phyloP scores from a whole-genome alignment of 78 protist species.

The Chrysochromulina parva region DNA sequence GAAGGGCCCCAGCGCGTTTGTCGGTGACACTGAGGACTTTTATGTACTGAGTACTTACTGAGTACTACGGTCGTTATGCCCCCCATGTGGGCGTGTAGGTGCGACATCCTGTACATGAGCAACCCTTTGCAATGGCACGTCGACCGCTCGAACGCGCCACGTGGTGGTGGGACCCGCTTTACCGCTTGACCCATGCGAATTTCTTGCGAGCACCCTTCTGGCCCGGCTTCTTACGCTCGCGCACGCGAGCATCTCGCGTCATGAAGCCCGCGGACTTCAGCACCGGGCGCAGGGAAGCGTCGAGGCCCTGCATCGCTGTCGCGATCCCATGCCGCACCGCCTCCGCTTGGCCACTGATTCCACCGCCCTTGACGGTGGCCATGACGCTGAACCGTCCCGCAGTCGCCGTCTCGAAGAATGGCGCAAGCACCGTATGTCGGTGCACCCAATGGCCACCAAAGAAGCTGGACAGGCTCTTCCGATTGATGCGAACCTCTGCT shows the following conservation, averaged over 20 bases:
- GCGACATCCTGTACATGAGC: too few species aligned
- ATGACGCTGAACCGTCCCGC: not conserved
- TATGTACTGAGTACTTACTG: too few species aligned
- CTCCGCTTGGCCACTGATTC: constrained; percentile 55
- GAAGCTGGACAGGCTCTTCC: not conserved
- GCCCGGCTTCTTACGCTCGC: constrained; percentile 77
- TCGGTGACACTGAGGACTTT: too few species aligned
- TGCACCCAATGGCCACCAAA: not conserved
- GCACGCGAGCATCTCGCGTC: constrained; percentile 58
- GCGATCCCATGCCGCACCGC: constrained; percentile 66
- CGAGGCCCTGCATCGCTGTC: constrained; percentile 47
- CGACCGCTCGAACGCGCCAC: too few species aligned
- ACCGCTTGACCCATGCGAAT: constrained; percentile 74
- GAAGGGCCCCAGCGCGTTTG: too few species aligned
- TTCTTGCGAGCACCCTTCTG: constrained; percentile 67
- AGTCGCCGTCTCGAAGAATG: not conserved
- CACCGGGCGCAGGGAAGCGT: constrained; percentile 40
- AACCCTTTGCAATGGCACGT: too few species aligned
- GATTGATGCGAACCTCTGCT: not conserved
- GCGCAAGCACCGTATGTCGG: not conserved
- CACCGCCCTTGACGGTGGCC: not conserved
- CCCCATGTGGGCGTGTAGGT: too few species aligned
- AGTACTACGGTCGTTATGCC: too few species aligned
- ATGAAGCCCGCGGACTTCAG: constrained; percentile 47
- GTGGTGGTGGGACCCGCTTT: not conserved